Base-by-base conservation (phyloP, 2,329 filamentous ascomycete species). In the Nemania abortiva region DNA sequence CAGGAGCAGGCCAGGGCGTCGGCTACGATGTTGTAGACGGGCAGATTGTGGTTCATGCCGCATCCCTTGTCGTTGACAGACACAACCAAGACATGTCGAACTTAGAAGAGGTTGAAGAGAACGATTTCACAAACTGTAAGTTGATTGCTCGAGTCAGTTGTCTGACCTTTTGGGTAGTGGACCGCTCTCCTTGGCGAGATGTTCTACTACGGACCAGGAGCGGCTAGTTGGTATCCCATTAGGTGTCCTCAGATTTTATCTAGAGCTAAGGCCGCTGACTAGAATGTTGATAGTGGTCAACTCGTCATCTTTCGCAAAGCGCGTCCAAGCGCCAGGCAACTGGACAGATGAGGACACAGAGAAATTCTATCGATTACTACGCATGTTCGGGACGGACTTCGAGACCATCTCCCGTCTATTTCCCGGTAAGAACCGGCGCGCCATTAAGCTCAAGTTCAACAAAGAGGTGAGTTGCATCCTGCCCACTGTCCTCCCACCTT, bases 361-460 rank as follows among this genome's bases (percentile, higher is more conserved):
- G 64, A 84, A 88, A 53, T 96, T 96, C 81, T 96, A 94, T 82
- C 87, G 90, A 31, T 90, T 89, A 0, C 84, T 97, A 1, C 82
- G 85, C 66, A 92, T 91, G 85, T 95, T 94, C 76, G 93, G 93
- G 65, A 95, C 92, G 1, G 92, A 95, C 77, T 97, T 96, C 77
- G 87, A 91, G 78, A 92, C 93, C 81, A 94, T 97, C 74, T 87
- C 88, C 68, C 88, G 89, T 74, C 89, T 94, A 86, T 95, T 97
- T 76, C 88, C 89, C 0, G 87, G 88, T 71, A 90, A 91, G 76
- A 91, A 88, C 68, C 87, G 93, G 20, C 87, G 90, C 37, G 89
- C 92, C 78, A 87, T 96, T 81, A 95, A 95, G 82, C 86, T 91
- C 72, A 96, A 96, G 78, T 96, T 93, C 81, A 92, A 91, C 75